Conservation (phyloP, 371 early-diverging fungal species). For the Conidiobolus incongruus region DNA sequence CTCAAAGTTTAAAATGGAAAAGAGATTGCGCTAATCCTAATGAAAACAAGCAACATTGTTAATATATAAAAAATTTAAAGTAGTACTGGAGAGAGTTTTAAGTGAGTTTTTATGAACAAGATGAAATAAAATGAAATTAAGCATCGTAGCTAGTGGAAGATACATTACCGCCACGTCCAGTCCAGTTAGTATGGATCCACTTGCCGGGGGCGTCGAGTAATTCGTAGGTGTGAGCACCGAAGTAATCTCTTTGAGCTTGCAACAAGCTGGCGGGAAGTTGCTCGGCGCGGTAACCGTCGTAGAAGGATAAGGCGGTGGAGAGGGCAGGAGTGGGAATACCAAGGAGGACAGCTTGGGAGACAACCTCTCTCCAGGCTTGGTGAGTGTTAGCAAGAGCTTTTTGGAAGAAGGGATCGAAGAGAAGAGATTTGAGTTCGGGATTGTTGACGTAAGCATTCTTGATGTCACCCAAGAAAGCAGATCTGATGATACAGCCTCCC, state of each 20-base stretch:
- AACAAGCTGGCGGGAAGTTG: constrained; percentile 88
- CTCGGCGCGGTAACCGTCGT: constrained; percentile 84
- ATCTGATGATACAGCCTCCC: constrained; percentile 97
- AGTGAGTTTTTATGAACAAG: no score
- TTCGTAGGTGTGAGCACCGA: constrained; percentile 95
- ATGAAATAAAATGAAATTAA: no score
- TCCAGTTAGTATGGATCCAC: constrained; percentile 93
- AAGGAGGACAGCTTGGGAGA: constrained; percentile 49
- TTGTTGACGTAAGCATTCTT: constrained; percentile 77
- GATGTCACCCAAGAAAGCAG: constrained; percentile 86
- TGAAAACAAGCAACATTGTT: no score
- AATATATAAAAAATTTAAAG: no score
- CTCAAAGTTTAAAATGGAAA: no score
- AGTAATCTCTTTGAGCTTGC: constrained; percentile 96
- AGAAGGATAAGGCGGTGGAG: constrained; percentile 84
- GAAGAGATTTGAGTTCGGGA: constrained; percentile 63
- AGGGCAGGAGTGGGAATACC: constrained; percentile 89
- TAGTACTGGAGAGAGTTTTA: no score
- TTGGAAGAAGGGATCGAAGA: constrained; percentile 89
- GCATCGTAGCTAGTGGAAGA: constrained; percentile 35
- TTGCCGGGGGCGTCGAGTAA: constrained; percentile 49
- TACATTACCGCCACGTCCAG: constrained; percentile 64
- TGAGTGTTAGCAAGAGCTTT: constrained; percentile 64
- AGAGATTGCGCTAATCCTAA: no score
- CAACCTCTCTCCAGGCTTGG: constrained; percentile 76